Conservation (phyloP, 1,284 basidiomycete genomes). For the Naganishia cerealis region DNA sequence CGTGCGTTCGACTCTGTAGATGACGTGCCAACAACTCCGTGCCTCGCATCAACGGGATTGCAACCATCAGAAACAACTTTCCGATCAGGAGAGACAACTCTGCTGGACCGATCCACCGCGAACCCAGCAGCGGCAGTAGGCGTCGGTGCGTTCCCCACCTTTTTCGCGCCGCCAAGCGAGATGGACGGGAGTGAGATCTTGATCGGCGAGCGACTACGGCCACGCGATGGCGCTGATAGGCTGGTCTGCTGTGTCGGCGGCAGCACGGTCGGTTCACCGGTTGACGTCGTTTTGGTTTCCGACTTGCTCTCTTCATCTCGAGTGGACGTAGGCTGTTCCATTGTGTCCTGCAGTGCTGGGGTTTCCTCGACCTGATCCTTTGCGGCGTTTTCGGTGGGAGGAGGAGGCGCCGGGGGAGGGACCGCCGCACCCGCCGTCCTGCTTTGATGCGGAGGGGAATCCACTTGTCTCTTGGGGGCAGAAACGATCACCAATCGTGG, state of each 20-base stretch:
- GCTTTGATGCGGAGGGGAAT: conserved; percentile 25
- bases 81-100: no score
- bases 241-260: background rate
- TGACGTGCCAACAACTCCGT: background rate
- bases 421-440: background rate
- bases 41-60: no score
- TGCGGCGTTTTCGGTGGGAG: background rate
- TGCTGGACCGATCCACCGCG: background rate
- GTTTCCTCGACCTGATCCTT: background rate
- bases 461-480: conserved; percentile 3
- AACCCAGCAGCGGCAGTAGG: background rate
- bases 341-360: background rate
- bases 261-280: background rate
- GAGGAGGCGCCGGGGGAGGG: background rate
- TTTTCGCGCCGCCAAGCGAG: background rate
- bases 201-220: conserved; percentile 13
- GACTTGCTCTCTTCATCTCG: background rate
- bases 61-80: no score
- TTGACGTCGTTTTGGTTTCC: background rate
- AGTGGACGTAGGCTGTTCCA: no score
- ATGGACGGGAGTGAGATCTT: conserved; percentile 17
- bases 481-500: conserved; percentile 8
- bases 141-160: background rate
- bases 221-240: background rate
- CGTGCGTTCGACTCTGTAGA: background rate